Evolutionary conservation across 495 filamentous ascomycete genomes (phyloP), one percentile per base, ranked within the genome.

Genomic region (Chaetomium fimeti): DNA sequence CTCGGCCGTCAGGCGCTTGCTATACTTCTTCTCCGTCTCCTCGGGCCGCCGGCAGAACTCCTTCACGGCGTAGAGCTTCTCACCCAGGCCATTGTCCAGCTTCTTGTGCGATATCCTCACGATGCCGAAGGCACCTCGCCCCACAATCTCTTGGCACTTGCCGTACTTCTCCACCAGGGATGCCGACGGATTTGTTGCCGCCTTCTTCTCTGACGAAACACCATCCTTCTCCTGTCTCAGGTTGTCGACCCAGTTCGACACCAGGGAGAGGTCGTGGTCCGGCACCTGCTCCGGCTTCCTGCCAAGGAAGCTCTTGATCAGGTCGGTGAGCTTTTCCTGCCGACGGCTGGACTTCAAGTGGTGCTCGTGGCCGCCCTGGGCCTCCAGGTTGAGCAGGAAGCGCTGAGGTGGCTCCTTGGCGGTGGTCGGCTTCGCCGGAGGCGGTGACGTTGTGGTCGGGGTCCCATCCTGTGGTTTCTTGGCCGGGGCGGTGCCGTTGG

Each of bases 71-170:
- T 93, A 99, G 13, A 98, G 83, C 78, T 94, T 94, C 76, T 98
- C 95, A 49, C 84, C 80, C 61, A 84, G 86, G 32, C 88, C 89
- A 72, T 92, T 92, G 15, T 92, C 90, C 62, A 93, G 85, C 45
- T 91, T 85, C 76, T 98, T 98, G 82, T 99, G 94, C n/a, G 94
- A 96, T 73, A 98, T 96, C 42, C 95, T 86, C 64, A 99, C 95
- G 59, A 99, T 92, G 48, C 94, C 94, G 71, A 99, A 99, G 48
- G 94, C 94, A 51, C 94, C 94, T 51, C 93, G 91, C n/a, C 94
- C 94, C 22, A 98, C 91, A 55, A 99, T 87, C 77, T 98, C 95
- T 75, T 98, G 94, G 74, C 94, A 98, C 81, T 97, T 97, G 65
- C 94, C 94, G 73, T 99, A 99, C 73, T 98, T 99, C 76, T 98